These are phyloP conservation scores for Termitomyces sp. DNA, from an alignment of 768 basidiomycete species.

Conservation along the genomic window DNA sequence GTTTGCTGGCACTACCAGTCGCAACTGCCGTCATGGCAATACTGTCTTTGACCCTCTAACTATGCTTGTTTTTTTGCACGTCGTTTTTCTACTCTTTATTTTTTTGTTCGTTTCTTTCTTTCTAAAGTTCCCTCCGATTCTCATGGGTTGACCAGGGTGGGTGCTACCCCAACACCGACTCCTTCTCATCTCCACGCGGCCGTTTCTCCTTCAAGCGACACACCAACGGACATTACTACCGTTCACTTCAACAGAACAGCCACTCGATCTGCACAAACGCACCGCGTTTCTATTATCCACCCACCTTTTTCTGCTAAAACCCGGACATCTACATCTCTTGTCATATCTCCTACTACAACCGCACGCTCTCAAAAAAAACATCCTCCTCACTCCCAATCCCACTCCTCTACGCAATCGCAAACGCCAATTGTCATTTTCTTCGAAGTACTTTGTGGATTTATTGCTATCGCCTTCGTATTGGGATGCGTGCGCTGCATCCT, in stretches of 20 bases:
- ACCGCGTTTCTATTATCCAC: not conserved
- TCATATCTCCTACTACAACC: constrained; percentile 10
- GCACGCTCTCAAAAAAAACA: constrained; percentile 1
- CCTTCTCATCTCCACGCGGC: constrained; percentile 1
- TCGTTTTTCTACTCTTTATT: not conserved
- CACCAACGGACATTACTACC: constrained; percentile 3
- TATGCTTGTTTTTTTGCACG: not conserved
- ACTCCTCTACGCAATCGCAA: constrained; percentile 16
- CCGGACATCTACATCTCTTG: not conserved
- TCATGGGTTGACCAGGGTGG: constrained; percentile 7
- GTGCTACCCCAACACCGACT: constrained; percentile 14
- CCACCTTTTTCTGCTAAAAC: not conserved
- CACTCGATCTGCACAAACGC: not conserved
- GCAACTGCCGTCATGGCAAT: constrained; percentile 1
- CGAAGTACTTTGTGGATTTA: constrained; percentile 41
- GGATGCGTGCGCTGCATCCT: constrained; percentile 37
- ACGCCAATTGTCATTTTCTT: constrained; percentile 40
- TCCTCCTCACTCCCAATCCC: too few relatives aligned
- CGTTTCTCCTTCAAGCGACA: constrained; percentile 5
- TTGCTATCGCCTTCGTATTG: constrained; percentile 30
- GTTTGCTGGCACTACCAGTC: not conserved
- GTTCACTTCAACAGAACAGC: not conserved
- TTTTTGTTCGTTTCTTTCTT: constrained; percentile 4
- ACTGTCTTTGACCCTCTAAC: not conserved
- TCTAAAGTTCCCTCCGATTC: not conserved